Percentiles rank a stretch among this genome's conserved stretches.
Conservation (phyloP, 495 filamentous ascomycete genomes). For the Aspergillus asperescens region DNA sequence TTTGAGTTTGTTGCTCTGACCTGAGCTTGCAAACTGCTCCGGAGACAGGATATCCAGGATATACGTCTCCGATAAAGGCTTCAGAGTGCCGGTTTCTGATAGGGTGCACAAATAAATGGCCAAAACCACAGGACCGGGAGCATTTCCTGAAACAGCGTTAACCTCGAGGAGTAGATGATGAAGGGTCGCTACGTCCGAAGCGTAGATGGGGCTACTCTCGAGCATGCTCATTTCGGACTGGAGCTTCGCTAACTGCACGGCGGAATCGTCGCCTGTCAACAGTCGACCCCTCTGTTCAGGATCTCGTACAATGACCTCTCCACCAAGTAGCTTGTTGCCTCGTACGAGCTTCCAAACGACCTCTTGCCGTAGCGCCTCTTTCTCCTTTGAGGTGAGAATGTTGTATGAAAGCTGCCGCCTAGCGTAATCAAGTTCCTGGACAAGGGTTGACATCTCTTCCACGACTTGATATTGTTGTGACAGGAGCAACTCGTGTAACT, state of each 20-base stretch:
- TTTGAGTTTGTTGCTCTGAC: constrained; percentile 61
- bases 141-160: constrained; percentile 68
- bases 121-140: constrained; percentile 66
- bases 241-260: constrained; percentile 81
- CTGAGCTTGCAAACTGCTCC: constrained; percentile 56
- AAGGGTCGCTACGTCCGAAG: constrained; percentile 63
- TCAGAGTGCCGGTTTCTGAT: constrained; percentile 51
- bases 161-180: constrained; percentile 85
- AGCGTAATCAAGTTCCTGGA: constrained; percentile 73
- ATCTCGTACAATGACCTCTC: constrained; percentile 90
- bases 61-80: constrained; percentile 76
- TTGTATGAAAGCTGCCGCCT: constrained; percentile 87
- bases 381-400: constrained; percentile 81
- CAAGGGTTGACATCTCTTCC: constrained; percentile 72
- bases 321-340: constrained; percentile 87
- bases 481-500: constrained; percentile 89
- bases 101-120: constrained; percentile 76
- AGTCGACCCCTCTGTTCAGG: constrained; percentile 76
- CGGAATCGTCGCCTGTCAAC: constrained; percentile 86
- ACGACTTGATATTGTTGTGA: constrained; percentile 72
- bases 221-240: constrained; percentile 96
- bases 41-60: constrained; percentile 70
- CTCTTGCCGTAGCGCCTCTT: constrained; percentile 66
- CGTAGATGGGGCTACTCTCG: constrained; percentile 62
- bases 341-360: constrained; percentile 92